Conservation (phyloP, 1,284 basidiomycete species). For the Vanrija sp. region DNA sequence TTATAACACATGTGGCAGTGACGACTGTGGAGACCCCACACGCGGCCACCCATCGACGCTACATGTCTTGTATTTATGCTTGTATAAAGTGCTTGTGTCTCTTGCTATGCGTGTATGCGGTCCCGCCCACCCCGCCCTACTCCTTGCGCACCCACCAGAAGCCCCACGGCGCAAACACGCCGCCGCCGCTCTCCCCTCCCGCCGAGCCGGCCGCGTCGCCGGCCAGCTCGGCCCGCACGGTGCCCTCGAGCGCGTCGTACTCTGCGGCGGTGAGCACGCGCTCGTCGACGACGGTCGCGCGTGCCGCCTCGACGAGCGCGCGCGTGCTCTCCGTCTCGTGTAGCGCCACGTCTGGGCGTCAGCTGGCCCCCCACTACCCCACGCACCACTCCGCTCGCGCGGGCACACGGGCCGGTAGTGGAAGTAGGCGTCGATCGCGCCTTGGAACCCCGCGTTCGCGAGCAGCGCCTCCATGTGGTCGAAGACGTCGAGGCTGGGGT, state of each 20-base stretch:
- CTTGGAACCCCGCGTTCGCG: conserved; percentile 10
- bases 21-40: no score
- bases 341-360: neutral
- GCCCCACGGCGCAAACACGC: conserved; percentile 17
- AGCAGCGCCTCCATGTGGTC: conserved; percentile 11
- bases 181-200: conserved; percentile 13
- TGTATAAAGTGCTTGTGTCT: no score
- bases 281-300: conserved; percentile 13
- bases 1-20: no score
- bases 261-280: conserved; percentile 5
- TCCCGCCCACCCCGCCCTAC: neutral
- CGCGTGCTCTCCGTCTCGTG: conserved; percentile 9
- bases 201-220: conserved; percentile 10
- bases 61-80: no score
- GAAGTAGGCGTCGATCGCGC: conserved; percentile 6
- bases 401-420: conserved; percentile 13
- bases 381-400: neutral
- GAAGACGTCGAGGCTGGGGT: conserved; percentile 8
- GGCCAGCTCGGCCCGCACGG: conserved; percentile 6
- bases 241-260: conserved; percentile 8
- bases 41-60: no score
- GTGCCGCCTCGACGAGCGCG: conserved; percentile 7
- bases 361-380: neutral
- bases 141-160: conserved; percentile 24
- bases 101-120: no score